Evolutionary conservation across 495 filamentous ascomycete species (phyloP).

Genomic region (Tuber brumale): DNA sequence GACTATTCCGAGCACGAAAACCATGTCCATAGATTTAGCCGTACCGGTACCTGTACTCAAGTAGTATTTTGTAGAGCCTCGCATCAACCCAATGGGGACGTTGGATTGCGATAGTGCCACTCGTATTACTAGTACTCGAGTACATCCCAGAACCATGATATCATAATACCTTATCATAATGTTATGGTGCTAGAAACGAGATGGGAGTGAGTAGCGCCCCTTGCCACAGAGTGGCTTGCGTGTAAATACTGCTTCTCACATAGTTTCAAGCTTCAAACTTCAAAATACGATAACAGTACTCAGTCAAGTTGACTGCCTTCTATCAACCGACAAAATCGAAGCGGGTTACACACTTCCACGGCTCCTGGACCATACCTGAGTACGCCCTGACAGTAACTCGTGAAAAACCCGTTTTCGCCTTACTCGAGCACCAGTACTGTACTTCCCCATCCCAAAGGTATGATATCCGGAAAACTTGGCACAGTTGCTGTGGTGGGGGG

Average conservation of each 20-base stretch:
- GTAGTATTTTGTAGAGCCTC: neutral
- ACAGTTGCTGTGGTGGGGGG: no score
- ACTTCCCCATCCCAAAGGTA: no score
- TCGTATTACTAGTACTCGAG: neutral
- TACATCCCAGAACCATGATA: neutral
- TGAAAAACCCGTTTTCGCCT: neutral
- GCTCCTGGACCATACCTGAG: neutral
- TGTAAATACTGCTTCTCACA: neutral
- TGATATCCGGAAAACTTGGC: no score
- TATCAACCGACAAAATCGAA: neutral
- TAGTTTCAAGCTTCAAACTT: neutral
- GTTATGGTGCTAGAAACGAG: neutral
- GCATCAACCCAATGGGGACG: neutral
- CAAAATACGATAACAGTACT: neutral
- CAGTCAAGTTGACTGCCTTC: neutral
- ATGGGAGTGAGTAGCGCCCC: neutral
- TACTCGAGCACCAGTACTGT: no score
- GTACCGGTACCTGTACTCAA: no score
- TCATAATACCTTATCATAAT: neutral
- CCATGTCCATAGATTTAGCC: neutral
- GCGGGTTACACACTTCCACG: neutral
- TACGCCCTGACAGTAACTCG: neutral
- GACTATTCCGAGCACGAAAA: neutral
- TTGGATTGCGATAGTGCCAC: neutral
- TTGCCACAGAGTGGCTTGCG: neutral